Evolutionary conservation across 257 asterid species (phyloP).

Genomic region (Solanum tacnaense): DNA sequence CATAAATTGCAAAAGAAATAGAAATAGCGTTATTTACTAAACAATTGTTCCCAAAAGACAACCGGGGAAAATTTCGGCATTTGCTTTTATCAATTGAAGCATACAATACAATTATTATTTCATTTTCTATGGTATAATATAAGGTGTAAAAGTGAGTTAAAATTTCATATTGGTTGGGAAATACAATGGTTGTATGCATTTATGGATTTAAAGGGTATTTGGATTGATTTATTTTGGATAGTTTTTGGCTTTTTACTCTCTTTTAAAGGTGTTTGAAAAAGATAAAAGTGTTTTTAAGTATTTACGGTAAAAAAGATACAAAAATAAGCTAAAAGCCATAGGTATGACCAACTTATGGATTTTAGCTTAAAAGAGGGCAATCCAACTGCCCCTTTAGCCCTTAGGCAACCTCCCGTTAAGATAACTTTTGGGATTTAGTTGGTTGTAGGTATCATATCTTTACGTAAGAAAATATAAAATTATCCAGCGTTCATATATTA

Average conservation of each 20-base stretch:
- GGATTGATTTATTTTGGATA: no score
- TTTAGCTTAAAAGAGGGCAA: background rate
- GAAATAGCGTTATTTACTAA: background rate
- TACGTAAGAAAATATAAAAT: background rate
- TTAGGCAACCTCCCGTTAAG: background rate
- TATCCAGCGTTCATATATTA: background rate
- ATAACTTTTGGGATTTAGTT: background rate
- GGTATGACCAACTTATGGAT: background rate
- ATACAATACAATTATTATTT: background rate
- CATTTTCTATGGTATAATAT: background rate
- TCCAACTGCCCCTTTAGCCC: fast-evolving
- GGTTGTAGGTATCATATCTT: fast-evolving
- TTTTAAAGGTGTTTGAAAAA: no score
- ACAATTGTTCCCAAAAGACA: background rate
- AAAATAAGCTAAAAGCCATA: background rate
- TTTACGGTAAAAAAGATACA: no score
- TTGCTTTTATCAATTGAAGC: background rate
- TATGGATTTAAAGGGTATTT: background rate
- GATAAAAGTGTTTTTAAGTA: no score
- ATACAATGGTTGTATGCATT: background rate
- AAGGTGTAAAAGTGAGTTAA: background rate
- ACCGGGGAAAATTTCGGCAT: background rate
- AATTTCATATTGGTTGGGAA: no score
- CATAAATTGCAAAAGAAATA: background rate
- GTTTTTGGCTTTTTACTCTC: no score